Percentiles rank a stretch among this genome's conserved stretches.
These are phyloP conservation scores for Nicotiana obtusifolia DNA, from an alignment of 257 asterid species.

Conservation along the genomic window DNA sequence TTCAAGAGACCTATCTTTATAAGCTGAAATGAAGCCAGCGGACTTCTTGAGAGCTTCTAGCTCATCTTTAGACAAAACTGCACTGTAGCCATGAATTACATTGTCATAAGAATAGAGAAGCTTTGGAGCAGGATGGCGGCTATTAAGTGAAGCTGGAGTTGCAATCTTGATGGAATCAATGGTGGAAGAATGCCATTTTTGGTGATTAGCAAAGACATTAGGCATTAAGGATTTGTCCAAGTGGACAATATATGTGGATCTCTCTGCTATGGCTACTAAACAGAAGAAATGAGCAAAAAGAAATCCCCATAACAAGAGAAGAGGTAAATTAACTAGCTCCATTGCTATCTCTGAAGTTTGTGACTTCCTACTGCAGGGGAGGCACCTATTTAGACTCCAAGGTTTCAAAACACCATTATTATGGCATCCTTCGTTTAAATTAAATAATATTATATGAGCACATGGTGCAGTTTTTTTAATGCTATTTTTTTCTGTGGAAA, in stretches of 20 bases:
- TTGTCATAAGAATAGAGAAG: slow-evolving; percentile 14
- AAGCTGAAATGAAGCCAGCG: slow-evolving; percentile 4
- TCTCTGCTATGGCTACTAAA: neutral
- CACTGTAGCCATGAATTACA: slow-evolving; percentile 11
- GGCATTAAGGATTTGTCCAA: slow-evolving; percentile 13
- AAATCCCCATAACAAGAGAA: neutral
- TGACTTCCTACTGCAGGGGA: too few relatives aligned
- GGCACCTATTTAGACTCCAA: too few relatives aligned
- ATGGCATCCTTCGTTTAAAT: too few relatives aligned
- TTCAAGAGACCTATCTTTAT: neutral
- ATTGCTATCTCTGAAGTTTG: too few relatives aligned
- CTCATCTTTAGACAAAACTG: slow-evolving; percentile 6
- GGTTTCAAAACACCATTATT: too few relatives aligned
- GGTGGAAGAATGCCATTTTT: neutral
- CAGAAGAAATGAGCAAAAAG: neutral
- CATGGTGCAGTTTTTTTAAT: too few relatives aligned
- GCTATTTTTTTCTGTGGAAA: too few relatives aligned
- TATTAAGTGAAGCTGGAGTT: neutral
- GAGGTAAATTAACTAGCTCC: neutral
- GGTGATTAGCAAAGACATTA: neutral
- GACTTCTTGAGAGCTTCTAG: neutral
- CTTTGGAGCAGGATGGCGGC: neutral
- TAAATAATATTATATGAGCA: too few relatives aligned
- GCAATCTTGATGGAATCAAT: neutral
- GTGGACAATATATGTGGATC: slow-evolving; percentile 8